A percentile compares a stretch with the other conserved stretches of the same genome.
phyloP scores from a whole-genome alignment of 2,329 filamentous ascomycete genomes.

The Talaromyces sp. region DNA sequence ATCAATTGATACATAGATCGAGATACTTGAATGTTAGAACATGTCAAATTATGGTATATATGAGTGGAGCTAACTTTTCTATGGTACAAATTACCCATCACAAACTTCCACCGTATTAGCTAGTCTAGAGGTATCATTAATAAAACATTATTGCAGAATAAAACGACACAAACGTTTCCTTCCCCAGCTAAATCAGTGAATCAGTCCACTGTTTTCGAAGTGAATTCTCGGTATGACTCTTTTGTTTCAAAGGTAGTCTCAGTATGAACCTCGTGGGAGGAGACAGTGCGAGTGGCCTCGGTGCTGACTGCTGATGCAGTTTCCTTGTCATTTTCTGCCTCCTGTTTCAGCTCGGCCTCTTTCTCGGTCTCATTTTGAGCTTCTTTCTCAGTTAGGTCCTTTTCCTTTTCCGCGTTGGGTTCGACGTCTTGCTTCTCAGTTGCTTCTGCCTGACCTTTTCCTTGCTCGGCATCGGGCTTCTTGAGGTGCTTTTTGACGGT shows the following conservation, averaged over 20 bases:
- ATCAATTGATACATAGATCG: too few species aligned
- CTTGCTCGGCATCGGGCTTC: background rate
- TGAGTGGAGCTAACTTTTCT: background rate
- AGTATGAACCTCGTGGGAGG: background rate
- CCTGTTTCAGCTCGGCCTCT: background rate
- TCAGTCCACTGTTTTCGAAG: background rate
- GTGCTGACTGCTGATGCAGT: background rate
- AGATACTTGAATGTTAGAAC: too few species aligned
- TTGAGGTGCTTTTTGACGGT: conserved; percentile 1
- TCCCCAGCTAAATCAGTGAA: background rate
- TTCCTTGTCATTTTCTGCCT: background rate
- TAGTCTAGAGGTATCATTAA: background rate
- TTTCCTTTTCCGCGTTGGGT: background rate
- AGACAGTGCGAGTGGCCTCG: background rate
- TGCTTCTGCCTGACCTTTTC: background rate
- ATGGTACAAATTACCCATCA: background rate
- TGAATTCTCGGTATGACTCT: background rate
- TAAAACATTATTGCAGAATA: background rate
- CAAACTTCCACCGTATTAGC: background rate
- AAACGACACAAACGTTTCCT: background rate
- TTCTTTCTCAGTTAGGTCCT: background rate
- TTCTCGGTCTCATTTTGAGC: background rate
- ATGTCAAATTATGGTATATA: background rate
- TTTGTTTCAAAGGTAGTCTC: background rate
- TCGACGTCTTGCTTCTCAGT: background rate